These are phyloP conservation scores for Talaromyces thailandensis DNA, from an alignment of 495 filamentous ascomycete genomes.

Conservation along the genomic window DNA sequence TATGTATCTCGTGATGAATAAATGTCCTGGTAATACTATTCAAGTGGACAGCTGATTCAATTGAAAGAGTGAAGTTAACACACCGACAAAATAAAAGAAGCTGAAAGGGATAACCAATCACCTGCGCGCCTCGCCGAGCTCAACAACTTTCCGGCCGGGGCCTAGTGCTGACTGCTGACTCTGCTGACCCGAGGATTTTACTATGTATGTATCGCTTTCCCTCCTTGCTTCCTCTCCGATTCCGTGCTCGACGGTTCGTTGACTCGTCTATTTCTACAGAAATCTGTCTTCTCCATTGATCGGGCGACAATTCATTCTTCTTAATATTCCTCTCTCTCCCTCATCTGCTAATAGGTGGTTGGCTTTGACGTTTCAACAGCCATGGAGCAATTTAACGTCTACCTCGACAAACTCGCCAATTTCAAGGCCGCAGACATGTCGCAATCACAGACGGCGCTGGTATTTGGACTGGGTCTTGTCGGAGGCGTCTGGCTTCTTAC, in stretches of 20 bases:
- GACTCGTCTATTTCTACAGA: neutral
- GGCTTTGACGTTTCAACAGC: neutral
- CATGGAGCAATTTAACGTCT: constrained; percentile 31
- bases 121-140: neutral
- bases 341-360: neutral
- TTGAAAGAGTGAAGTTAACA: neutral
- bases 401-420: constrained; percentile 23
- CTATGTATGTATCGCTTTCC: constrained; percentile 7
- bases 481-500: constrained; percentile 51
- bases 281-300: neutral
- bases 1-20: neutral
- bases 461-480: constrained; percentile 18
- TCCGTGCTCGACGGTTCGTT: neutral
- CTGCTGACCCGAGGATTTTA: neutral
- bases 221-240: neutral
- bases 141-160: constrained; percentile 4
- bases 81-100: neutral
- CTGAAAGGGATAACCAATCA: neutral
- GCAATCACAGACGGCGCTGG: constrained; percentile 1
- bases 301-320: neutral
- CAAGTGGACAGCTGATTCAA: neutral
- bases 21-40: neutral
- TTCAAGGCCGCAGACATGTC: constrained; percentile 6
- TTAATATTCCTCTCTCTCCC: neutral
- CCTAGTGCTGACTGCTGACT: too few species aligned